Percentiles rank a stretch among this genome's conserved stretches.
phyloP scores from a whole-genome alignment of 139 green algal genomes.

The Chlamydomonas incerta region DNA sequence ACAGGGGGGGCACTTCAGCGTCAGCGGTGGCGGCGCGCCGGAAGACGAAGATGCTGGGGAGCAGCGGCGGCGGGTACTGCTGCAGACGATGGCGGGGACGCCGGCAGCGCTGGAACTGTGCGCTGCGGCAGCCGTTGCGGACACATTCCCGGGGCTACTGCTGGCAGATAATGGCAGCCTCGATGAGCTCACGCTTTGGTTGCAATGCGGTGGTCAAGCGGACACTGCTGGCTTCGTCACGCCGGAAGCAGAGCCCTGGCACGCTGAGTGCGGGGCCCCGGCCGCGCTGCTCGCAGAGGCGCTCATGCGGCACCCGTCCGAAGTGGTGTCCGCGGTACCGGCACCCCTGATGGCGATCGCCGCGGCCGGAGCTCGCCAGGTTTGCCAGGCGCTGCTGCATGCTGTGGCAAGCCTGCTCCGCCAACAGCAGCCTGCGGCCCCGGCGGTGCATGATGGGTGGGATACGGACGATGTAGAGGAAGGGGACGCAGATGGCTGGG shows the following conservation, averaged over 20 bases:
- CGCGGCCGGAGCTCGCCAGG: neutral
- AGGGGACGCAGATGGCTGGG: neutral
- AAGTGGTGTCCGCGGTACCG: neutral
- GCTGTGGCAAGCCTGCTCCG: neutral
- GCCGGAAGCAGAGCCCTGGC: too few relatives aligned
- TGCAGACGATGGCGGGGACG: neutral
- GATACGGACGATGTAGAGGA: neutral
- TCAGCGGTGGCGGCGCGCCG: too few relatives aligned
- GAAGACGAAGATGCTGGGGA: too few relatives aligned
- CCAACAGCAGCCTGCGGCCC: neutral
- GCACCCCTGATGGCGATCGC: slow-evolving; percentile 1
- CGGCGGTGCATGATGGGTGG: neutral
- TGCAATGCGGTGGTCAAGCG: neutral
- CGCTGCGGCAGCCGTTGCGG: neutral
- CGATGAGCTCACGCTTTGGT: neutral
- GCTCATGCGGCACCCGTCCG: neutral
- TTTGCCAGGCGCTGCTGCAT: neutral
- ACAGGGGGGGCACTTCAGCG: too few relatives aligned
- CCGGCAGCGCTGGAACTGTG: slow-evolving; percentile 14
- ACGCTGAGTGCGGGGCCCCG: neutral
- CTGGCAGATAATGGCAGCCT: neutral
- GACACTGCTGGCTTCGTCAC: too few relatives aligned
- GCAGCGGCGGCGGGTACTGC: neutral
- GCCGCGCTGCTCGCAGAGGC: neutral
- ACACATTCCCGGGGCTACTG: neutral